Percentiles rank a stretch among this genome's conserved stretches.
Conservation (phyloP, 345 rosid species). For the Litchi chinensis region DNA sequence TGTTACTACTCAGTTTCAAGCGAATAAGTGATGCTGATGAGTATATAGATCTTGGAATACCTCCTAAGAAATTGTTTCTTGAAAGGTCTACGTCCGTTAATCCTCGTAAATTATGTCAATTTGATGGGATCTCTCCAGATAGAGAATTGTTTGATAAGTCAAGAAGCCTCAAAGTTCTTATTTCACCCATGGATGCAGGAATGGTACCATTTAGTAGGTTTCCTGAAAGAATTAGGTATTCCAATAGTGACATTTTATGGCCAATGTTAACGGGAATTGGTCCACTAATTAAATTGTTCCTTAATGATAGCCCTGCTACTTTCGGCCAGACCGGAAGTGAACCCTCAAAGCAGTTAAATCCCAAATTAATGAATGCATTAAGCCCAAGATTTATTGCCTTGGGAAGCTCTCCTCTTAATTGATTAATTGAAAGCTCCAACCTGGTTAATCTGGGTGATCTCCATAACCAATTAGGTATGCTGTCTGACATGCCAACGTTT, state of each 20-base stretch:
- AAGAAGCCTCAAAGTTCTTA: not conserved
- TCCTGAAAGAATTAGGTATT: not conserved
- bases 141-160: slow-evolving; percentile 20
- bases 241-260: not conserved
- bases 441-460: no score
- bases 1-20: slow-evolving; percentile 14
- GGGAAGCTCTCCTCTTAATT: no score
- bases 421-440: no score
- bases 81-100: slow-evolving; percentile 17
- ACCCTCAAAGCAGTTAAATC: slow-evolving; percentile 17
- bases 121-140: slow-evolving; percentile 19
- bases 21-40: not conserved
- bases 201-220: slow-evolving; percentile 29
- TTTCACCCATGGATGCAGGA: slow-evolving; percentile 22
- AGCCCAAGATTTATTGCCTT: no score
- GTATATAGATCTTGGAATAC: slow-evolving; percentile 22
- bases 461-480: no score
- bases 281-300: slow-evolving; percentile 20
- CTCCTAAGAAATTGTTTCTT: slow-evolving; percentile 26
- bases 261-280: no score
- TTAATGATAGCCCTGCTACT: not conserved
- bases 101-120: not conserved
- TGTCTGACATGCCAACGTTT: no score
- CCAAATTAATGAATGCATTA: not conserved
- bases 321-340: slow-evolving; percentile 5